phyloP scores from a whole-genome alignment of 306 rosid species.

The Cicer bijugum region DNA sequence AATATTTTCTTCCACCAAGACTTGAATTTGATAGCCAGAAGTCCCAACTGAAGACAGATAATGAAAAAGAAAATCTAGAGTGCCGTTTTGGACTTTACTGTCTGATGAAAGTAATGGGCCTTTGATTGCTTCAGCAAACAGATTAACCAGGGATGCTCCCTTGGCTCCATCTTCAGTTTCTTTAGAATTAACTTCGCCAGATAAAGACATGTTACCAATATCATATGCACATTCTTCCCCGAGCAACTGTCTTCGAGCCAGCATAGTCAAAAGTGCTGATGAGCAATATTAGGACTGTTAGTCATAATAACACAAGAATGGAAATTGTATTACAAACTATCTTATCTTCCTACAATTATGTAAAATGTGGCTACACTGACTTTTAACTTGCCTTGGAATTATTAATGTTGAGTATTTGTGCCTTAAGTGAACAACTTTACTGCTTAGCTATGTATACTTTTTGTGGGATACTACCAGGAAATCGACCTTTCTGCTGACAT shows the following conservation, averaged over 20 bases:
- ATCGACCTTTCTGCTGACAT: constrained; percentile 12
- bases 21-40: constrained; percentile 65
- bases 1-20: constrained; percentile 82
- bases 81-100: constrained; percentile 75
- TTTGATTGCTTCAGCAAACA: constrained; percentile 90
- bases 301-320: constrained; percentile 35
- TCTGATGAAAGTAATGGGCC: constrained; percentile 88
- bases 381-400: constrained; percentile 9
- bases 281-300: constrained; percentile 46
- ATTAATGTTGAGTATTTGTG: constrained; percentile 17
- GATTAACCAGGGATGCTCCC: constrained; percentile 56
- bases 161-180: constrained; percentile 52
- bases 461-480: constrained; percentile 21
- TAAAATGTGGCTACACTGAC: constrained; percentile 34
- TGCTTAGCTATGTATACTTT: constrained; percentile 4
- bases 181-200: constrained; percentile 50
- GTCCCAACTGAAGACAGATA: constrained; percentile 69
- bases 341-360: constrained; percentile 26
- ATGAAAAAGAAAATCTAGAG: constrained; percentile 69
- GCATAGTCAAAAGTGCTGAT: constrained; percentile 75
- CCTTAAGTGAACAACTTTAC: constrained; percentile 9
- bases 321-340: neutral
- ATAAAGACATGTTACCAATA: constrained; percentile 44
- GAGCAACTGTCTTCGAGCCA: constrained; percentile 70
- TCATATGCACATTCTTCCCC: constrained; percentile 57